Percentiles rank a stretch among this genome's conserved stretches.
phyloP scores from a whole-genome alignment of 2,329 filamentous ascomycete species.

The Neopestalotiopsis sp. region DNA sequence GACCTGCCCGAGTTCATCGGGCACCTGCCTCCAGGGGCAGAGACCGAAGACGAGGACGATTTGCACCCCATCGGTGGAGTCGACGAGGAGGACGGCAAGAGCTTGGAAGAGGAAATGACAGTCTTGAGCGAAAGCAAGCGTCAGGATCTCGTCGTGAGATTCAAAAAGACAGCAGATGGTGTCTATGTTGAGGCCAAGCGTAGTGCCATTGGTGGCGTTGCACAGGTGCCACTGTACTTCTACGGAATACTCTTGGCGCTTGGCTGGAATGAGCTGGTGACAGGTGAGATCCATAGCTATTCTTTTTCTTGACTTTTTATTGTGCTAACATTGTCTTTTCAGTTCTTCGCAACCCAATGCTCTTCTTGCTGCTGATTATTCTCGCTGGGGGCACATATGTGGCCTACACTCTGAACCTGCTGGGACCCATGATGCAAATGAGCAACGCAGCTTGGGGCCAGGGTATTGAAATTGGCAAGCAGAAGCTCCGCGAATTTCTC shows the following conservation, averaged over 20 bases:
- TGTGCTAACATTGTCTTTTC: conserved; percentile 22
- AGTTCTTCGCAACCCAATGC: conserved; percentile 93
- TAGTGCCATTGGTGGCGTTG: conserved; percentile 92
- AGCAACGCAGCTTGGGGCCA: conserved; percentile 85
- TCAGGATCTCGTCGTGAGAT: conserved; percentile 88
- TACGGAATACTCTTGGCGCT: conserved; percentile 87
- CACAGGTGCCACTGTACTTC: conserved; percentile 93
- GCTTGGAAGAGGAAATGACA: conserved; percentile 93
- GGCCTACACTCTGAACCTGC: conserved; percentile 91
- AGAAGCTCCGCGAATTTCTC: conserved; percentile 87
- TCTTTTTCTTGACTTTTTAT: background rate
- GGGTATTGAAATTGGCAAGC: conserved; percentile 89
- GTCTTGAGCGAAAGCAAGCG: conserved; percentile 89
- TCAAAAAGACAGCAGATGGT: conserved; percentile 98
- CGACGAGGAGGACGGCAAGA: conserved; percentile 93
- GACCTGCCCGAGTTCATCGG: conserved; percentile 88
- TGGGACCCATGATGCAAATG: conserved; percentile 96
- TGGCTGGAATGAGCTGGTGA: conserved; percentile 98
- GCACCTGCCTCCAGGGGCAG: conserved; percentile 72
- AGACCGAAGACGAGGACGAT: conserved; percentile 88
- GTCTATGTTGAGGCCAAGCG: conserved; percentile 98
- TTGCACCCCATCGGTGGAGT: conserved; percentile 87
- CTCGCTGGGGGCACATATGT: conserved; percentile 80
- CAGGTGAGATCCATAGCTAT: conserved; percentile 66
- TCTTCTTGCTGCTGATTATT: conserved; percentile 88